phyloP scores from a whole-genome alignment of 1,284 basidiomycete genomes.

The Sanguinoderma infundibulare region DNA sequence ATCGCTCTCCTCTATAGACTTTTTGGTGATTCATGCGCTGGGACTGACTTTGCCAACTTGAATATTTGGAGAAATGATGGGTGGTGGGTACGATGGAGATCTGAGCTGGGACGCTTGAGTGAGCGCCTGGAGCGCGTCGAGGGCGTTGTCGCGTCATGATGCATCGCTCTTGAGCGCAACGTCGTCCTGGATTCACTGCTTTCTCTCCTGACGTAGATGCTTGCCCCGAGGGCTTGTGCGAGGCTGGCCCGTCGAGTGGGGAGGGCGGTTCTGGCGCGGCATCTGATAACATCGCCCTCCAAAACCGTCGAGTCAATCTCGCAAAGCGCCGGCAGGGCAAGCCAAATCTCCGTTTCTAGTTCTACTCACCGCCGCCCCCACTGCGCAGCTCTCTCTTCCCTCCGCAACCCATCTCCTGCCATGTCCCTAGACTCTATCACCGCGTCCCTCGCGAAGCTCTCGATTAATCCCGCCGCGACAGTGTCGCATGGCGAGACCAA shows the following conservation, averaged over 20 bases:
- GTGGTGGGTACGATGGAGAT: not conserved
- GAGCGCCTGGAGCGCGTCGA: constrained; percentile 26
- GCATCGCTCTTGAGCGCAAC: not conserved
- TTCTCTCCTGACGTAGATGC: constrained; percentile 22
- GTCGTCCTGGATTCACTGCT: not conserved
- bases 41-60: too few species aligned
- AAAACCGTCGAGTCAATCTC: constrained; percentile 39
- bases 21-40: too few species aligned
- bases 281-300: constrained; percentile 38
- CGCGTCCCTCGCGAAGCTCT: constrained; percentile 51
- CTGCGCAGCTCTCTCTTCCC: not conserved
- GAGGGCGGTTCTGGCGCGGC: constrained; percentile 23
- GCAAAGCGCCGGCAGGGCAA: constrained; percentile 25
- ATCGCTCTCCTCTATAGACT: too few species aligned
- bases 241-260: constrained; percentile 23
- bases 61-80: too few species aligned
- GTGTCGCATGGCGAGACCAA: constrained; percentile 59
- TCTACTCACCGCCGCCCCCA: constrained; percentile 6
- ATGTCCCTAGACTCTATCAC: constrained; percentile 39
- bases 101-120: constrained; percentile 1
- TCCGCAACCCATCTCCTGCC: constrained; percentile 19
- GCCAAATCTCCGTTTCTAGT: not conserved
- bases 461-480: constrained; percentile 55
- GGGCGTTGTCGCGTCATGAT: constrained; percentile 18
- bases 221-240: constrained; percentile 21